Conservation (phyloP, 257 asterid genomes). For the Solanum commersonii region DNA sequence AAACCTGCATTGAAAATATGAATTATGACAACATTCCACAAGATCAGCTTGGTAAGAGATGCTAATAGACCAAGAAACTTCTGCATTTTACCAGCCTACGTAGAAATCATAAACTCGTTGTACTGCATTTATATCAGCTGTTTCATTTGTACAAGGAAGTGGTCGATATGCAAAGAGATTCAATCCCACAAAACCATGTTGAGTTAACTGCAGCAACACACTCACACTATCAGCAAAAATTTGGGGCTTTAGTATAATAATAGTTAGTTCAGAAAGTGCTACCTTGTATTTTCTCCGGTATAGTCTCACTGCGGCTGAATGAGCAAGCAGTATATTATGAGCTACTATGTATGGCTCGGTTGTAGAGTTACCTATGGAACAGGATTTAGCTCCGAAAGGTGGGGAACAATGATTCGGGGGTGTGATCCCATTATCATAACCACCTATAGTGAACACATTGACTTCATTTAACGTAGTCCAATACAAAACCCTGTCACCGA, state of each 20-base stretch:
- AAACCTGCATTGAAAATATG: conserved; percentile 24
- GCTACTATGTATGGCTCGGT: conserved; percentile 37
- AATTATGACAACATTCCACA: not conserved
- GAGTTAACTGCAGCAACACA: conserved; percentile 28
- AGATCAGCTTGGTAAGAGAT: not conserved
- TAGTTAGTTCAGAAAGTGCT: not conserved
- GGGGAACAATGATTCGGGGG: conserved; percentile 46
- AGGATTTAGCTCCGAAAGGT: not conserved
- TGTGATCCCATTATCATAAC: conserved; percentile 25
- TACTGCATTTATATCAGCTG: conserved; percentile 37
- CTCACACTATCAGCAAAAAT: not conserved
- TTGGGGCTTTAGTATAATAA: not conserved
- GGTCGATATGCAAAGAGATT: conserved; percentile 28
- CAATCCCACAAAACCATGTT: conserved; percentile 48
- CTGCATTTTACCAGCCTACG: conserved; percentile 41
- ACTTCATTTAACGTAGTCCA: conserved; percentile 60
- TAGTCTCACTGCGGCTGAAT: conserved; percentile 24
- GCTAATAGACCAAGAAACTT: not conserved
- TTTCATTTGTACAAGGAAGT: conserved; percentile 25
- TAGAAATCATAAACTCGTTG: conserved; percentile 31
- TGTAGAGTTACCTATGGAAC: conserved; percentile 28
- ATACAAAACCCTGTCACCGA: conserved; percentile 44
- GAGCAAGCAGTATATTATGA: conserved; percentile 42
- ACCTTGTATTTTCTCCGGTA: conserved; percentile 41
- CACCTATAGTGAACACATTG: conserved; percentile 32